Evolutionary conservation across 306 rosid species (phyloP), one percentile per base, ranked within the genome.

Genomic region (Cucurbita ficifolia): DNA sequence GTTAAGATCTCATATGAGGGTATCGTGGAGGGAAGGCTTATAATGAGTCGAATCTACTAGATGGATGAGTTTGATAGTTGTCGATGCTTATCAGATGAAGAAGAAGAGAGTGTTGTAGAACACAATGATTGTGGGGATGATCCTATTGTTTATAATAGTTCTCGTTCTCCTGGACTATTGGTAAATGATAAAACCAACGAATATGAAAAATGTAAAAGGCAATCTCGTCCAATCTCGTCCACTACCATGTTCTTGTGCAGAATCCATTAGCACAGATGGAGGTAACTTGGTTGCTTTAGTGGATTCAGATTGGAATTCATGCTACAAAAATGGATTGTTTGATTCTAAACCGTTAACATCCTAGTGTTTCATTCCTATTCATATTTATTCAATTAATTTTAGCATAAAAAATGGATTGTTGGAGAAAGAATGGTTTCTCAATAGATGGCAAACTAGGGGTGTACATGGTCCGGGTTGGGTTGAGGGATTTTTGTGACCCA

Each of bases 11-110:
- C 86, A 85, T 67, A 79, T 81, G 84, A 87, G 88, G 78, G 83
- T 83, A 81, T 90, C 98, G 11, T 90, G 96, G 96, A 84, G 87
- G 76, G 97, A 90, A 71, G 93, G 88, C 16, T 76, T n/a, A n/a
- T 82, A 73, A 75, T 76, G 70, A 87, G 88, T 81, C 96, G 79
- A 60, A 82, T 81, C 38, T 65, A 78, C 17, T 90, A 90, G 58
- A 76, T 80, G 77, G 93, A 87, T 75, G 96, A 90, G 22, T 78
- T 83, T 39, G 98, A 90, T 76, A 68, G 80, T 75, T 92, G 96
- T 84, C 86, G 85, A 79, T 88, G 91, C 81, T 83, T 90, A 76
- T 92, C 96, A 58, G 98, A 88, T 65, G n/a, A n/a, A n/a, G 96
- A 88, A 73, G 98, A 82, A 70, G 82, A 83, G 57, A 21, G 0